These are phyloP conservation scores for Arthroderma uncinatum DNA, from an alignment of 2,329 filamentous ascomycete species.

Conservation along the genomic window DNA sequence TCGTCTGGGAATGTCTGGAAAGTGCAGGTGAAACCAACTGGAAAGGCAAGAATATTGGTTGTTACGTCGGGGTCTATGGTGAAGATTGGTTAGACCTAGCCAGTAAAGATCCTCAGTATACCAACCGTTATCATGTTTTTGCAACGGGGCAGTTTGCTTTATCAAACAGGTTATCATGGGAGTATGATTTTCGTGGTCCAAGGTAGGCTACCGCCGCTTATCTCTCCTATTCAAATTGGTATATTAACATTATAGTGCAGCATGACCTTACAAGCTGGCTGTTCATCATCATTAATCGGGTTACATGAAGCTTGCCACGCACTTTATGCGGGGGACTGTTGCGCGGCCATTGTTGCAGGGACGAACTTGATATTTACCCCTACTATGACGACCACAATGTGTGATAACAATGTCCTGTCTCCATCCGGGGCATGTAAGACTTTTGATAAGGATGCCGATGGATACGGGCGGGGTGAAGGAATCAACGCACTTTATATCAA, in stretches of 20 bases:
- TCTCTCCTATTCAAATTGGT: no score
- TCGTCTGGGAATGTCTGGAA: constrained; percentile 23
- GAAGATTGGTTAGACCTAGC: constrained; percentile 18
- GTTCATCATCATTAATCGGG: constrained; percentile 8
- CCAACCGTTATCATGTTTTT: constrained; percentile 7
- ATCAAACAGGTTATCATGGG: constrained; percentile 17
- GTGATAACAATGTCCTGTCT: constrained; percentile 30
- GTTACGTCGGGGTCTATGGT: constrained; percentile 23
- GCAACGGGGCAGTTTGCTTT: constrained; percentile 12
- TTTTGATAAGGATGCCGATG: constrained; percentile 25
- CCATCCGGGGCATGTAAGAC: constrained; percentile 24
- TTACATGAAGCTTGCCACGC: constrained; percentile 8
- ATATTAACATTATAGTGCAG: background rate
- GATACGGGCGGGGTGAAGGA: constrained; percentile 28
- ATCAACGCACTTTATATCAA: constrained; percentile 28
- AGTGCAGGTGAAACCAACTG: constrained; percentile 11
- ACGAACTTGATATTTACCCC: background rate
- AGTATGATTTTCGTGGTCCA: constrained; percentile 20
- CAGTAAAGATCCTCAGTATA: constrained; percentile 11
- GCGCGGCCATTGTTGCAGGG: background rate
- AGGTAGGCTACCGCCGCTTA: constrained; percentile 12
- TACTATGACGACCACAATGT: constrained; percentile 16
- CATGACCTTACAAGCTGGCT: constrained; percentile 12
- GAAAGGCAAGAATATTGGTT: constrained; percentile 23
- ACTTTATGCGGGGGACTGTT: constrained; percentile 15